Evolutionary conservation across 2,329 filamentous ascomycete genomes (phyloP).

Genomic region (Phialophora macrospora): DNA sequence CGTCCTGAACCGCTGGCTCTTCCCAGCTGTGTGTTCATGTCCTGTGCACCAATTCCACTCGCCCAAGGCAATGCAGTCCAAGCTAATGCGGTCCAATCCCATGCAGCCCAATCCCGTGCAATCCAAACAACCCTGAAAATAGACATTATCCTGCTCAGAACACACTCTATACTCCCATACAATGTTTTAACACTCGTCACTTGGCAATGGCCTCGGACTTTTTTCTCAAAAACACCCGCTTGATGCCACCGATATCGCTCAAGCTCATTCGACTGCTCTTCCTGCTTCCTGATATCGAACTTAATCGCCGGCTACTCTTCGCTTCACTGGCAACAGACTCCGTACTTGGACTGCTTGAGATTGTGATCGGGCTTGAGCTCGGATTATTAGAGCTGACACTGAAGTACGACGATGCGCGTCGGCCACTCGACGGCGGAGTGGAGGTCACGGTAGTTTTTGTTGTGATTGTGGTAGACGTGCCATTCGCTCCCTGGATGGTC

Average conservation of each 20-base stretch:
- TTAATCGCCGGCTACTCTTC: slow-evolving; percentile 18
- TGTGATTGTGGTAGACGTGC: slow-evolving; percentile 33
- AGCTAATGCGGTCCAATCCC: background rate
- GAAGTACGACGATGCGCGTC: slow-evolving; percentile 24
- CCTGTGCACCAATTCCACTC: background rate
- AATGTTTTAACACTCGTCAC: background rate
- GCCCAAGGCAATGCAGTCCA: too few species aligned
- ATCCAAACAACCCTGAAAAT: background rate
- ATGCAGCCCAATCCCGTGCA: background rate
- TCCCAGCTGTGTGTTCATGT: background rate
- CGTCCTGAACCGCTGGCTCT: background rate
- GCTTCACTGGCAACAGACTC: slow-evolving; percentile 19
- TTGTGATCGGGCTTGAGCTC: slow-evolving; percentile 24
- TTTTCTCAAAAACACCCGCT: slow-evolving; percentile 38
- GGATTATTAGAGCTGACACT: slow-evolving; percentile 21
- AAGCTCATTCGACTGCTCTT: slow-evolving; percentile 35
- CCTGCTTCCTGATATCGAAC: slow-evolving; percentile 16
- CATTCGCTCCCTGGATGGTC: slow-evolving; percentile 24
- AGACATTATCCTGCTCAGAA: background rate
- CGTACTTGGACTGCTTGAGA: slow-evolving; percentile 26
- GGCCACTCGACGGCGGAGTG: slow-evolving; percentile 16
- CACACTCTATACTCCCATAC: background rate
- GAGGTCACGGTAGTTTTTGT: slow-evolving; percentile 33
- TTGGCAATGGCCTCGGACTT: slow-evolving; percentile 28
- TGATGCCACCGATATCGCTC: slow-evolving; percentile 38